Conservation (phyloP, 345 rosid species). For the Carallia brachiata region DNA sequence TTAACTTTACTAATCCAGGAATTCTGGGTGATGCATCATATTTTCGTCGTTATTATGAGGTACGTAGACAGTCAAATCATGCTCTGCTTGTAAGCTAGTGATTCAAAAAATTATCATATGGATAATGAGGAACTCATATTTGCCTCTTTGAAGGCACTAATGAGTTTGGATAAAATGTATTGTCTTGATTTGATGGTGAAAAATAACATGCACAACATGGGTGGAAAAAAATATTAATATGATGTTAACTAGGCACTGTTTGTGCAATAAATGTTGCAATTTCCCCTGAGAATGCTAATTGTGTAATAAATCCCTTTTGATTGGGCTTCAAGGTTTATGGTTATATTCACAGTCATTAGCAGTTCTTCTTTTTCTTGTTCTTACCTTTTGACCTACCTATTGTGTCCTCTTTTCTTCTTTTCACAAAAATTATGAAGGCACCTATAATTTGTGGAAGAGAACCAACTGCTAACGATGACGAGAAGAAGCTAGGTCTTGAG, state of each 20-base stretch:
- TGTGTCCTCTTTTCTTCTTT: conserved; percentile 8
- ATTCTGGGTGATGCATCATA: conserved; percentile 81
- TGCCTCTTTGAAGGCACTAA: too few species aligned
- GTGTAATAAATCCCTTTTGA: not conserved
- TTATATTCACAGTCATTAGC: not conserved
- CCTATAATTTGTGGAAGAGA: conserved; percentile 99
- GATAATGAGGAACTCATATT: too few species aligned
- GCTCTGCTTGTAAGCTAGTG: not conserved
- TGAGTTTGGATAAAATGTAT: too few species aligned
- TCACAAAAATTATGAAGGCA: conserved; percentile 40
- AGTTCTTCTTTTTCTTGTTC: not conserved
- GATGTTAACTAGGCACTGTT: too few species aligned
- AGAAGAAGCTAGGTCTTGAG: conserved; percentile 70
- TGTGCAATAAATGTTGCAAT: not conserved
- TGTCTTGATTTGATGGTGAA: too few species aligned
- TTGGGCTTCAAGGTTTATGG: not conserved
- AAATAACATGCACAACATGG: too few species aligned
- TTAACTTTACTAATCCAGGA: conserved; percentile 93
- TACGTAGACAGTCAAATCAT: conserved; percentile 18
- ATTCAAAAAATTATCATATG: too few species aligned
- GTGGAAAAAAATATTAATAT: too few species aligned
- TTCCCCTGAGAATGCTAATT: not conserved
- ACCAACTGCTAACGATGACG: conserved; percentile 83
- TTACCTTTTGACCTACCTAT: not conserved
- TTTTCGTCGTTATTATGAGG: conserved; percentile 96